Evolutionary conservation across 768 basidiomycete genomes (phyloP).

Genomic region (Kondoa malvinella): DNA sequence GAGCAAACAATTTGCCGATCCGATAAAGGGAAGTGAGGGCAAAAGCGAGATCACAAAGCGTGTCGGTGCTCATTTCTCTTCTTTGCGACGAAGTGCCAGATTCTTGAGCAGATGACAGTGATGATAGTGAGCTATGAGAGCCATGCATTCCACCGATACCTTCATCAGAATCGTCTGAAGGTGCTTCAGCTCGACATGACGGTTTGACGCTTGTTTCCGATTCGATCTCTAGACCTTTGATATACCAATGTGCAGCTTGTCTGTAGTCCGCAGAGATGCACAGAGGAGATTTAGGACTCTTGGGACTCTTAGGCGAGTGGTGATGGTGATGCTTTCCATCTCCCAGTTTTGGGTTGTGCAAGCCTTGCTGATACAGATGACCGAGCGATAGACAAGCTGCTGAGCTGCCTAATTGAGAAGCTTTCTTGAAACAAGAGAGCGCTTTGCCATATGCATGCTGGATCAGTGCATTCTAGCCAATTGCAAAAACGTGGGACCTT

Average conservation of each 20-base stretch:
- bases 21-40: background rate
- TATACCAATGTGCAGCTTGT: constrained; percentile 1
- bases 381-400: background rate
- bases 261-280: background rate
- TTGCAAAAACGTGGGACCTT: background rate
- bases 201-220: background rate
- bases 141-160: background rate
- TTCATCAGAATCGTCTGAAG: background rate
- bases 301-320: background rate
- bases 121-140: background rate
- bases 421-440: background rate
- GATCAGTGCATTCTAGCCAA: background rate
- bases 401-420: background rate
- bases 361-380: background rate
- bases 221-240: constrained; percentile 3
- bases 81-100: background rate
- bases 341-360: background rate
- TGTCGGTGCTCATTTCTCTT: background rate
- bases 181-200: background rate
- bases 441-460: background rate
- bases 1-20: background rate
- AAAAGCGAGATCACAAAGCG: background rate
- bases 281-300: background rate
- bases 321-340: background rate
- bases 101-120: background rate